Percentiles rank a stretch among this genome's conserved stretches.
Evolutionary conservation across 73 alveolate genomes (phyloP).

Genomic region (Tetrahymena malaccensis): DNA sequence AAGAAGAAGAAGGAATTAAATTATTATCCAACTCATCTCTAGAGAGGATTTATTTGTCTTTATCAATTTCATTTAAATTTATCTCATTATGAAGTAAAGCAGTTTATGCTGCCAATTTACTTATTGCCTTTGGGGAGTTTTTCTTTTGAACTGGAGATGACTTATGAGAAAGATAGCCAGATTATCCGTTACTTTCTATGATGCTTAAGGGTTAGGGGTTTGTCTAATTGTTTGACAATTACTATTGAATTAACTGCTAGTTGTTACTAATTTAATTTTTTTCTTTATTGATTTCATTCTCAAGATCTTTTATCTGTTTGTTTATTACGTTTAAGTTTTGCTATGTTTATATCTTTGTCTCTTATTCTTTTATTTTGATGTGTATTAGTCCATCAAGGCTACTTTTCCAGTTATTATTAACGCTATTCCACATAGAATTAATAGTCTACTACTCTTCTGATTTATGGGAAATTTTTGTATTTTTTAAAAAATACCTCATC

Average conservation of each 20-base stretch:
- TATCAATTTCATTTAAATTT: not conserved
- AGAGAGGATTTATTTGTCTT: not conserved
- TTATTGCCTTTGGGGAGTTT: not conserved
- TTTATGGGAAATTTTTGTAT: not conserved
- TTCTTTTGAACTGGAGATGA: not conserved
- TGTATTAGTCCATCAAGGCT: not conserved
- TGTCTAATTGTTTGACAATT: not conserved
- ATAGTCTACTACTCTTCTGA: not conserved
- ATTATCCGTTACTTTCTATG: not conserved
- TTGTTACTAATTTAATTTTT: not conserved
- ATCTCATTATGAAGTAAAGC: not conserved
- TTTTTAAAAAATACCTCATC: not conserved
- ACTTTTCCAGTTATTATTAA: not conserved
- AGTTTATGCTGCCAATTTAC: not conserved
- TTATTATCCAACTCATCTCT: not conserved
- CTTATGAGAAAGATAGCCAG: not conserved
- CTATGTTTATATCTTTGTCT: not conserved
- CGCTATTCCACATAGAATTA: not conserved
- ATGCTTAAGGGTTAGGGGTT: not conserved
- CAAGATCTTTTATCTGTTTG: not conserved
- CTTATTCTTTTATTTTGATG: not conserved
- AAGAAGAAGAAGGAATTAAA: not conserved
- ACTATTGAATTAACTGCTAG: not conserved
- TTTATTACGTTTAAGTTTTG: not conserved
- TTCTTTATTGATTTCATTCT: not conserved